These are phyloP conservation scores for Rickenella mellea DNA, from an alignment of 768 basidiomycete species.

Conservation along the genomic window DNA sequence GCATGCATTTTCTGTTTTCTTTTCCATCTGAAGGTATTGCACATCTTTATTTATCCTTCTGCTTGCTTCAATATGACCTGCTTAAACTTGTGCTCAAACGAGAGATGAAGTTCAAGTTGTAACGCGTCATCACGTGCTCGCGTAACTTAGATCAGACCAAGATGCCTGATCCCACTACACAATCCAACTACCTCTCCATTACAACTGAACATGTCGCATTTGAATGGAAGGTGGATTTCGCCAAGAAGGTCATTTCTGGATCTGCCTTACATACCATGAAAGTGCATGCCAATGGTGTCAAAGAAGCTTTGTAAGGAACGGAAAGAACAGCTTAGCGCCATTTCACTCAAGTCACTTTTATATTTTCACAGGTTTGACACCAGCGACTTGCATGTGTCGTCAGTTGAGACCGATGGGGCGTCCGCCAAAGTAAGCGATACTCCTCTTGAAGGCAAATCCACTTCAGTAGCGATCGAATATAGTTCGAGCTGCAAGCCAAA, in stretches of 20 bases:
- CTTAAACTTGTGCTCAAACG: too few relatives aligned
- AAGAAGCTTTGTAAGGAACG: slow-evolving; percentile 47
- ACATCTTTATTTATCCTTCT: too few relatives aligned
- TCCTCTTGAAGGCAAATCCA: slow-evolving; percentile 3
- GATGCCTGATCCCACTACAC: slow-evolving; percentile 55
- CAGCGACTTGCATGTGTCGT: slow-evolving; percentile 49
- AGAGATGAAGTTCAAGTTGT: too few relatives aligned
- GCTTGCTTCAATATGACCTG: too few relatives aligned
- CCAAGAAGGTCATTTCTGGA: slow-evolving; percentile 48
- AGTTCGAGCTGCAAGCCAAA: slow-evolving; percentile 47
- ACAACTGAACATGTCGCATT: slow-evolving; percentile 59
- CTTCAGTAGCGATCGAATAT: neutral
- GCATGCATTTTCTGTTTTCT: too few relatives aligned
- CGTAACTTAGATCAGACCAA: too few relatives aligned
- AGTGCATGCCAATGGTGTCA: slow-evolving; percentile 41
- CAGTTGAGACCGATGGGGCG: slow-evolving; percentile 43
- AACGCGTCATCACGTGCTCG: too few relatives aligned
- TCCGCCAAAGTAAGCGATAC: slow-evolving; percentile 39
- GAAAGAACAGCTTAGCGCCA: neutral
- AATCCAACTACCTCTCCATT: slow-evolving; percentile 71
- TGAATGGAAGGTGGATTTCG: slow-evolving; percentile 75
- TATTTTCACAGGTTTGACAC: slow-evolving; percentile 56
- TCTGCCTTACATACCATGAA: slow-evolving; percentile 52
- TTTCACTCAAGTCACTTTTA: neutral
- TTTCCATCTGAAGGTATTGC: too few relatives aligned